Evolutionary conservation across 139 green algal species (phyloP).

Genomic region (Chlorella sp.): DNA sequence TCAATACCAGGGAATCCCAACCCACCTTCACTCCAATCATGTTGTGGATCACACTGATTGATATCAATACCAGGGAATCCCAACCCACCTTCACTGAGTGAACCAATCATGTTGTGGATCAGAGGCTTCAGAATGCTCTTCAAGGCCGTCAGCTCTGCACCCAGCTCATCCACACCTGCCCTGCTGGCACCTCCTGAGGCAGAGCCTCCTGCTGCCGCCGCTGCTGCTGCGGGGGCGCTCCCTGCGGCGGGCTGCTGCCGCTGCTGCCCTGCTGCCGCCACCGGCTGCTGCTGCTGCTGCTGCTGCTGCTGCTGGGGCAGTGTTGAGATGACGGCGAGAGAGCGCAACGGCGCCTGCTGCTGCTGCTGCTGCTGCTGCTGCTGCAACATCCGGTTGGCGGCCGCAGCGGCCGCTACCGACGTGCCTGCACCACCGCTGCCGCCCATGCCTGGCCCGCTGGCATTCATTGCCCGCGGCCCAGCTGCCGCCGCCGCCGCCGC

Average conservation of each 20-base stretch:
- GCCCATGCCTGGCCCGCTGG: no score
- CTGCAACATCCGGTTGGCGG: background rate
- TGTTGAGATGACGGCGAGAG: no score
- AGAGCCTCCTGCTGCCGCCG: background rate
- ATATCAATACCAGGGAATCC: no score
- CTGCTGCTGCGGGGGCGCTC: no score
- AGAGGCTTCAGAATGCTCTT: constrained; percentile 15
- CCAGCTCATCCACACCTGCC: constrained; percentile 19
- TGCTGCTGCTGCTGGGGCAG: background rate
- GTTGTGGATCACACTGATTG: background rate
- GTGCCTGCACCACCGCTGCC: no score
- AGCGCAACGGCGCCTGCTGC: background rate
- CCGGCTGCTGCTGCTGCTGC: constrained; percentile 2
- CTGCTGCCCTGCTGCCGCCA: background rate
- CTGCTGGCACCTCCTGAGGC: background rate
- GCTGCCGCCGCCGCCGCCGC: no score
- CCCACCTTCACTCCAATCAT: background rate
- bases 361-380: constrained; percentile 18
- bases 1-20: no score
- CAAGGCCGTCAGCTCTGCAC: constrained; percentile 4
- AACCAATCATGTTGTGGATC: background rate
- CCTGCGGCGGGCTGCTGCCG: background rate
- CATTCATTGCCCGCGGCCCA: no score
- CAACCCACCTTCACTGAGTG: background rate
- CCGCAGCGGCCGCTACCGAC: no score